phyloP scores from a whole-genome alignment of 257 asterid genomes.

The Cinchona pubescens region DNA sequence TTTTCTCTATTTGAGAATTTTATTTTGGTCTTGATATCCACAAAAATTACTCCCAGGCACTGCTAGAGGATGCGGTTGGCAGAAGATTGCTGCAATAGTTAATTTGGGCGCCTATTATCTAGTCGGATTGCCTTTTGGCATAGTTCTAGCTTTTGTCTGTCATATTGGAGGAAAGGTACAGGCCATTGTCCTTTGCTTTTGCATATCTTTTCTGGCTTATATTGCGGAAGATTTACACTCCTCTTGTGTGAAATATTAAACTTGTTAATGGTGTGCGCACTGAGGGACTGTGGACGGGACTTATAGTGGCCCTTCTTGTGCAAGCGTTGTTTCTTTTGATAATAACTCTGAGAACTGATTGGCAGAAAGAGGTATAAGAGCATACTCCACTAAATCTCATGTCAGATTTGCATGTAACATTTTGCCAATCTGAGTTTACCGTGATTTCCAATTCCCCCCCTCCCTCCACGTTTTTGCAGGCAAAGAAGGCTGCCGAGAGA shows the following conservation, averaged over 20 bases:
- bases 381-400: neutral
- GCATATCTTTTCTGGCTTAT: neutral
- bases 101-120: conserved; percentile 61
- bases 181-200: neutral
- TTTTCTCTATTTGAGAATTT: too few species aligned
- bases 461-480: conserved; percentile 39
- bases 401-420: neutral
- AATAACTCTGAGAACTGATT: conserved; percentile 46
- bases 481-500: conserved; percentile 51
- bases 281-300: conserved; percentile 75
- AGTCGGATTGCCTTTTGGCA: conserved; percentile 55
- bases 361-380: conserved; percentile 56
- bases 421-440: neutral
- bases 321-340: conserved; percentile 52
- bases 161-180: conserved; percentile 70
- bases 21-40: too few species aligned
- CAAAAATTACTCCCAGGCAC: conserved; percentile 29
- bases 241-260: neutral
- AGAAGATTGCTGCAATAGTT: conserved; percentile 62
- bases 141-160: conserved; percentile 46
- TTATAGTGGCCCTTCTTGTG: conserved; percentile 49
- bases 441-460: too few species aligned
- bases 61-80: conserved; percentile 80
- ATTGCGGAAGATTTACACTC: neutral
- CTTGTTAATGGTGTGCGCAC: neutral